Conservation (phyloP, 495 filamentous ascomycete species). For the Pseudoneurospora amorphoporcata region DNA sequence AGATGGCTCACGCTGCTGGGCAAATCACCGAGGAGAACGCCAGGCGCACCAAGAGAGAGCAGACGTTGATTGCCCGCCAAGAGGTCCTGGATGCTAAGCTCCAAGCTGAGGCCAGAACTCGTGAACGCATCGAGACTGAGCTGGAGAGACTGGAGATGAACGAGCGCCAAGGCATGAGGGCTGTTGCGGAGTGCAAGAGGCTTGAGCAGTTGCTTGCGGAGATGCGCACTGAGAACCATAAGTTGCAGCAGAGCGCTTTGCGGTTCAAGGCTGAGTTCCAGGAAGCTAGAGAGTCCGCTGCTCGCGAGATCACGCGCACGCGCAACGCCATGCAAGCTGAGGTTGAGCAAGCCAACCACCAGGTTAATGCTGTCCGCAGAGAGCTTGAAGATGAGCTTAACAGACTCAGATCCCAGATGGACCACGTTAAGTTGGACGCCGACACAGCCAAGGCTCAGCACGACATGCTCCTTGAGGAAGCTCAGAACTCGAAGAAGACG, state of each 20-base stretch:
- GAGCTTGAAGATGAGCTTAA: conserved; percentile 65
- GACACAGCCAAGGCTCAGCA: conserved; percentile 63
- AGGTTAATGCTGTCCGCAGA: conserved; percentile 68
- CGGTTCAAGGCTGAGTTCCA: conserved; percentile 75
- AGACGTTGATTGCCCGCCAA: conserved; percentile 60
- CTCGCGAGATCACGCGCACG: conserved; percentile 66
- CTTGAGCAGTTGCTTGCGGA: conserved; percentile 55
- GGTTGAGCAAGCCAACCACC: conserved; percentile 66
- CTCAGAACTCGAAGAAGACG: conserved; percentile 48
- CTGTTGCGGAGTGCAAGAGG: conserved; percentile 45
- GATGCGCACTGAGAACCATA: conserved; percentile 57
- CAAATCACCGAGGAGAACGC: conserved; percentile 73
- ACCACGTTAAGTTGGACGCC: conserved; percentile 60
- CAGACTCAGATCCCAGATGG: conserved; percentile 57
- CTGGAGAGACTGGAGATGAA: conserved; percentile 64
- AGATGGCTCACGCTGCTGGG: conserved; percentile 66
- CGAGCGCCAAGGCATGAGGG: conserved; percentile 56
- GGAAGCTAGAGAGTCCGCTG: conserved; percentile 66
- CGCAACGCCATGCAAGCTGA: conserved; percentile 70
- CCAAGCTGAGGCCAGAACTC: conserved; percentile 63
- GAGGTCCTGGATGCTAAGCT: conserved; percentile 71
- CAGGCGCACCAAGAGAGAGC: conserved; percentile 60
- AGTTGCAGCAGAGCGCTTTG: conserved; percentile 51
- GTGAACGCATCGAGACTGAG: conserved; percentile 71
- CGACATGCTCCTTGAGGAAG: conserved; percentile 70